Conservation (phyloP, 2,329 filamentous ascomycete genomes). For the Neoascochyta sp. region DNA sequence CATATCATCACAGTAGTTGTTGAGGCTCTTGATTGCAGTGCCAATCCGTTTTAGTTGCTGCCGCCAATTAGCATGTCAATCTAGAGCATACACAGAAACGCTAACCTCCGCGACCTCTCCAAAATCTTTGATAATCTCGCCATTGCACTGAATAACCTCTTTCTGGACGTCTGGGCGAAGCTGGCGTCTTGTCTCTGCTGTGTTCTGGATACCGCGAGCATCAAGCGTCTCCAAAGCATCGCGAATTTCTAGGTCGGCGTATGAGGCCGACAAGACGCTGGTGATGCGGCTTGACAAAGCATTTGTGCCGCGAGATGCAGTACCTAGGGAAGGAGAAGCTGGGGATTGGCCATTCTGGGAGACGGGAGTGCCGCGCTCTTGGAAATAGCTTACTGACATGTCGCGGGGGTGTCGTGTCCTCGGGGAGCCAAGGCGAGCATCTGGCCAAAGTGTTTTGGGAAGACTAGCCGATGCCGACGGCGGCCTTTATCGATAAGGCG, state of each 20-base stretch:
- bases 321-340: conserved; percentile 20
- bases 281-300: conserved; percentile 79
- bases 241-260: conserved; percentile 86
- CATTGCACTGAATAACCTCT: conserved; percentile 91
- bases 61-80: conserved; percentile 25
- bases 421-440: background rate
- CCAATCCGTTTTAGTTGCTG: conserved; percentile 87
- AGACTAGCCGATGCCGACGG: conserved; percentile 23
- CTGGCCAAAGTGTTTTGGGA: no score
- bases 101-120: conserved; percentile 78
- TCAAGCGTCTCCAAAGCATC: conserved; percentile 80
- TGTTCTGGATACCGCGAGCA: conserved; percentile 66
- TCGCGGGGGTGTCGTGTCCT: conserved; percentile 5
- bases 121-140: conserved; percentile 82
- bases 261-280: conserved; percentile 82
- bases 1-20: conserved; percentile 76
- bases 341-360: conserved; percentile 29
- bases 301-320: conserved; percentile 46
- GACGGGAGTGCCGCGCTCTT: conserved; percentile 26
- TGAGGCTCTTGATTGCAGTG: conserved; percentile 70
- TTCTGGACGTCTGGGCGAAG: conserved; percentile 81
- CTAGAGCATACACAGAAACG: conserved; percentile 3
- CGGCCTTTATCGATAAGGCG: conserved; percentile 11
- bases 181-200: conserved; percentile 71
- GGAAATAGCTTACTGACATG: conserved; percentile 34